Base-by-base conservation (phyloP, 2,329 filamentous ascomycete species). In the Bipolaris gigantea region DNA sequence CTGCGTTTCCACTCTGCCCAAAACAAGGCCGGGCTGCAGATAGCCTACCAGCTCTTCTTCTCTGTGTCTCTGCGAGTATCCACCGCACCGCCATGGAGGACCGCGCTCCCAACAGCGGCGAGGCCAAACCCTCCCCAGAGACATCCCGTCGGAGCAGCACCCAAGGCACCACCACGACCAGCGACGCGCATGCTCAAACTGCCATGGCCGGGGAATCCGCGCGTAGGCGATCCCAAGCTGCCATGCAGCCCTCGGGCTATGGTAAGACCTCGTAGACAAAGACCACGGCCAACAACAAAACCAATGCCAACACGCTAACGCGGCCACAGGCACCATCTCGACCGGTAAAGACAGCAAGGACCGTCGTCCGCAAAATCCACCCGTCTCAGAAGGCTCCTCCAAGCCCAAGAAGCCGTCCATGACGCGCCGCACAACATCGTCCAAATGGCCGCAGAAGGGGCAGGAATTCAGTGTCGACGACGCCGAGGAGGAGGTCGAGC, bases 391-490 rank as follows among this genome's bases (percentile, higher is more conserved):
- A 35, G 48, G 56, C 25, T 43, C 53, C 8, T 34, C 61, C 23
- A 73, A 73, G 53, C 80, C 86, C 13, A 86, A 85, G 71, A 95
- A 93, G 72, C 91, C 91, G 16, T 77, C 83, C 10, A 84, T 93
- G 74, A 74, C 83, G 53, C 87, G 90, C 63, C 87, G 91, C 57
- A 81, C 87, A 53, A 93, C 90, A 1, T 91, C 90, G 21, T 89
- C 78, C 47, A 81, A 85, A 66, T 85, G 85, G 36, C 92, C 91
- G 2, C 85, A 93, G 70, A 88, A 90, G 49, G 90, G 92, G 27
- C 89, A 89, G 58, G 82, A 93, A 56, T 97, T 96, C 76, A 97
- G 92, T 0, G 90, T 90, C 43, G 92, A 97, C 70, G 93, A 97
- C 72, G 92, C 91, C 68, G 80, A 86, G 21, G 82, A 85, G 60